Conservation (phyloP, 2,329 filamentous ascomycete genomes). For the Podosphaera xanthii region DNA sequence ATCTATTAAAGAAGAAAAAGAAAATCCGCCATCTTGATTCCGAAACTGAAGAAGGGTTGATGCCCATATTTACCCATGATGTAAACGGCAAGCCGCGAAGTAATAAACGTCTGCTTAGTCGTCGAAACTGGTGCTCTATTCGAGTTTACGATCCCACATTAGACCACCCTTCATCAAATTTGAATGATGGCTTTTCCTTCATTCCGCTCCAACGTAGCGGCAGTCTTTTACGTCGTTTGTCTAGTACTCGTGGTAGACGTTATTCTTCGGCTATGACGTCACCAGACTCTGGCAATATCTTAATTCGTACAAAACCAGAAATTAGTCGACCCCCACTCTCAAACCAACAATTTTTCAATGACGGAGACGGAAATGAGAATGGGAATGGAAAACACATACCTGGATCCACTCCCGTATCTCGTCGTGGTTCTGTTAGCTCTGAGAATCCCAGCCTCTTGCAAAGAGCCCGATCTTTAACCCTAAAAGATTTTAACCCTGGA, state of each 20-base stretch:
- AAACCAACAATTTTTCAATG: slow-evolving; percentile 5
- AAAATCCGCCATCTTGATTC: slow-evolving; percentile 50
- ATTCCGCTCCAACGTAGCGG: slow-evolving; percentile 12
- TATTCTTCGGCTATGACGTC: slow-evolving; percentile 9
- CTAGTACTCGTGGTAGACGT: slow-evolving; percentile 14
- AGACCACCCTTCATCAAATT: slow-evolving; percentile 34
- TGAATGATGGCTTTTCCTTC: slow-evolving; percentile 21
- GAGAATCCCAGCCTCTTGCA: slow-evolving; percentile 22
- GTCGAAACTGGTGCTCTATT: slow-evolving; percentile 91
- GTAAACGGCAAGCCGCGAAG: slow-evolving; percentile 77
- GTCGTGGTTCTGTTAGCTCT: slow-evolving; percentile 19
- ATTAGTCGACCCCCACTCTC: slow-evolving; percentile 9
- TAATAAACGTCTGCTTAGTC: slow-evolving; percentile 71
- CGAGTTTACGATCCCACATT: slow-evolving; percentile 48
- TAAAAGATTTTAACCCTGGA: slow-evolving; percentile 16
- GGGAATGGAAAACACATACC: not conserved
- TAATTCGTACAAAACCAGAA: not conserved
- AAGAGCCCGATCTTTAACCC: slow-evolving; percentile 38
- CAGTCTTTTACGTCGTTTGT: slow-evolving; percentile 15
- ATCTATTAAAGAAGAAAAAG: slow-evolving; percentile 84
- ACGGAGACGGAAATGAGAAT: not conserved
- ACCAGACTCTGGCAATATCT: not conserved
- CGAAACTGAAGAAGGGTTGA: slow-evolving; percentile 85
- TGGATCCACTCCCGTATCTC: slow-evolving; percentile 3
- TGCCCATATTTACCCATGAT: slow-evolving; percentile 73